Percentiles rank a stretch among this genome's conserved stretches.
These are phyloP conservation scores for Candida broadrunensis DNA, from an alignment of 805 yeast genomes.

Conservation along the genomic window DNA sequence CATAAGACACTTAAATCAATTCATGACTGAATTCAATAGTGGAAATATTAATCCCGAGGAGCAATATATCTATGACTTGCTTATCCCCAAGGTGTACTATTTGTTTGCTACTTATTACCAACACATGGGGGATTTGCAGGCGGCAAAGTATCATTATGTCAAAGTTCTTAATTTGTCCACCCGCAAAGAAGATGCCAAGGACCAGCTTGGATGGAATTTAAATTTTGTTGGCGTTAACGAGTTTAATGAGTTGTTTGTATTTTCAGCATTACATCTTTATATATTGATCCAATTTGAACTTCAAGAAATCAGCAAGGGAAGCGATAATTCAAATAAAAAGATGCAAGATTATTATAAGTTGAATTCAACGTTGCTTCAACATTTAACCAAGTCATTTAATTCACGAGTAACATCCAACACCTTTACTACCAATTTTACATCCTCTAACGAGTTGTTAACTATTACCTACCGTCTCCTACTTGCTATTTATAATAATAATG, in stretches of 20 bases:
- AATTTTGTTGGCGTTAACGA: constrained; percentile 17
- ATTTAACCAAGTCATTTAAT: constrained; percentile 13
- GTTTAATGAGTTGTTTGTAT: constrained; percentile 27
- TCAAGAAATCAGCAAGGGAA: constrained; percentile 1
- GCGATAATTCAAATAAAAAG: not conserved
- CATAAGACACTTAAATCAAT: constrained; percentile 23
- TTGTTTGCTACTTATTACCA: constrained; percentile 41
- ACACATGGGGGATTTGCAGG: constrained; percentile 27
- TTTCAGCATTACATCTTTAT: constrained; percentile 26
- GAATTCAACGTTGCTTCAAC: constrained; percentile 10
- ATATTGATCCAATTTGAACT: constrained; percentile 22
- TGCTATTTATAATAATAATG: not conserved
- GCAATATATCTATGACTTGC: constrained; percentile 27
- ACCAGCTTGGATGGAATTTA: constrained; percentile 5
- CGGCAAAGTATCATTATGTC: constrained; percentile 38
- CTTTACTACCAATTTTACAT: constrained; percentile 14
- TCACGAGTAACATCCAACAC: constrained; percentile 12
- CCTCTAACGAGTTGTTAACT: constrained; percentile 9
- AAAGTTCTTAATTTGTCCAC: constrained; percentile 25
- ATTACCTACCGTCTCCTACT: constrained; percentile 11
- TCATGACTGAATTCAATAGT: constrained; percentile 33
- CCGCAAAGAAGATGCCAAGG: not conserved
- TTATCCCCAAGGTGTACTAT: constrained; percentile 37
- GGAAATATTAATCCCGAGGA: constrained; percentile 39
- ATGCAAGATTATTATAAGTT: constrained; percentile 8